Evolutionary conservation across 2,329 filamentous ascomycete genomes (phyloP), one percentile per base, ranked within the genome.

Genomic region (Colletotrichum brevisporum): DNA sequence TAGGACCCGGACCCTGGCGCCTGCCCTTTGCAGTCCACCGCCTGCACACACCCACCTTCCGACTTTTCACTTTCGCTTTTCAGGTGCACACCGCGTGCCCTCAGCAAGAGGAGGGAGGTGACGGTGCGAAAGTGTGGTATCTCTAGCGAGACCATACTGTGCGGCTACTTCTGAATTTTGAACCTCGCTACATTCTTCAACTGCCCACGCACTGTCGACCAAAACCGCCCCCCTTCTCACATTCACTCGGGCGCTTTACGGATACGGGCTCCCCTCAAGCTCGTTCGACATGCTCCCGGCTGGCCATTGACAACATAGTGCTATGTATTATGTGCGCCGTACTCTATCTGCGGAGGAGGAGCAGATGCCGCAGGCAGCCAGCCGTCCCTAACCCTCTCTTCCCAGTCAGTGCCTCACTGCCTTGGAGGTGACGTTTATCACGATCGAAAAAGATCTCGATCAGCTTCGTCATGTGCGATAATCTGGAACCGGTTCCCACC

Each of bases 401-500:
- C 6, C 41, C 48, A 18, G 27, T 27, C 57, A 60, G 57, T 36
- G 10, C 31, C 10, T 36, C 57, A 10, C 24, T 13, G 27, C 5
- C n/a, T 45, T 60, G 47, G 47, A 60, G 13, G 47, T 16, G 36
- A 27, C 39, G 41, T 59, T 53, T 24, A 10, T 54, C n/a, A 24
- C 21, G n/a, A 36, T 62, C 24, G 50, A 61, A 24, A 51, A 45
- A 27, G 50, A 59, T 65, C 61, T 65, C 61, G 61, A 59, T 51
- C 55, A 18, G 16, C 16, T 45, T 43, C 26, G 54, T 65, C 61
- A 65, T 63, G 48, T 65, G 61, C 53, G 27, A 26, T 53, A 36
- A 65, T 65, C 54, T 65, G 54, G 66, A 59, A 59, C 27, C 41
- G 26, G 31, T 48, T 65, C 48, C 48, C 65, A 54, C 39, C 47